Conservation (phyloP, 108 stramenopile genomes). For the Conticribra weissflogii region DNA sequence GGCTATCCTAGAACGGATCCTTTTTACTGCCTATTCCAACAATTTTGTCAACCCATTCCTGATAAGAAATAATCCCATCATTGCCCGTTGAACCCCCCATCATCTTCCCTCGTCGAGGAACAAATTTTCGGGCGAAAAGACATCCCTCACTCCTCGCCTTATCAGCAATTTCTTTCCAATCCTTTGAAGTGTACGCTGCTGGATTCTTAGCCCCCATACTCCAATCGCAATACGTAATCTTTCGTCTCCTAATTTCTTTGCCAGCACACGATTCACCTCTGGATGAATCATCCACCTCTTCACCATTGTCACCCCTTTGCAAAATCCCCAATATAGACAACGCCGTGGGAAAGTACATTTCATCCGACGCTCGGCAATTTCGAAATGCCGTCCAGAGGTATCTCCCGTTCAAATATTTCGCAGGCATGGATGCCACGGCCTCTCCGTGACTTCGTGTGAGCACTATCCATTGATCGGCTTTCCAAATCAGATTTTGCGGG, state of each 20-base stretch:
- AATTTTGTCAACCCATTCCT: slow-evolving; percentile 33
- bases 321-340: slow-evolving; percentile 70
- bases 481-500: slow-evolving; percentile 79
- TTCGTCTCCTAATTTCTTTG: slow-evolving; percentile 43
- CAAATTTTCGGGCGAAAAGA: slow-evolving; percentile 85
- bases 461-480: slow-evolving; percentile 90
- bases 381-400: slow-evolving; percentile 77
- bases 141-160: slow-evolving; percentile 77
- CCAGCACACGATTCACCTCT: slow-evolving; percentile 35
- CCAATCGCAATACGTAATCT: slow-evolving; percentile 89
- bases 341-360: slow-evolving; percentile 86
- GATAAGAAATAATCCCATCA: slow-evolving; percentile 31
- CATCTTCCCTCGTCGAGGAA: slow-evolving; percentile 15
- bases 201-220: slow-evolving; percentile 79
- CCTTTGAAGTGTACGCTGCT: slow-evolving; percentile 57
- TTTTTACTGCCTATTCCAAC: slow-evolving; percentile 6
- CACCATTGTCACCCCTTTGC: slow-evolving; percentile 13
- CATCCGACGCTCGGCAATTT: slow-evolving; percentile 79
- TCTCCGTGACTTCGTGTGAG: slow-evolving; percentile 67
- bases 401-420: slow-evolving; percentile 52
- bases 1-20: no score
- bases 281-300: slow-evolving; percentile 18
- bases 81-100: background rate
- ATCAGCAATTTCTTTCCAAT: slow-evolving; percentile 60
- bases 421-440: slow-evolving; percentile 49